Base-by-base conservation (phyloP, 2,329 filamentous ascomycete species). In the Aspergillus sp. region DNA sequence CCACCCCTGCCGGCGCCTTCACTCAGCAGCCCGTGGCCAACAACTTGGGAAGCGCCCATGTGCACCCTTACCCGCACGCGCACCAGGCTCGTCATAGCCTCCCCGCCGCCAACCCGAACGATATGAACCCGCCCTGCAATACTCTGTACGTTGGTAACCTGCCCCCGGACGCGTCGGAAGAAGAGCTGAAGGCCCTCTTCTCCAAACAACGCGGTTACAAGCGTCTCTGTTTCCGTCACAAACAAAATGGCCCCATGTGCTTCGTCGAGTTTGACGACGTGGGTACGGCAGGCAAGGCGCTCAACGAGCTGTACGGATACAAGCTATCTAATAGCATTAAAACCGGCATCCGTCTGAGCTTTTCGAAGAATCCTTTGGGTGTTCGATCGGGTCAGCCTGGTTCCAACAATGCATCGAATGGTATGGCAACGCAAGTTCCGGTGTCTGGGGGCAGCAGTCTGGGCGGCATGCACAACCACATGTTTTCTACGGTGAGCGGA, bases 221-320 rank as follows among this genome's bases (percentile, higher is more conserved):
- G 78, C 86, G 95, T 29, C 86, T 99, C 7, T 96, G 92, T 72
- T 96, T 97, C 82, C 86, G 94, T 36, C 96, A 92, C 56, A 98
- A 98, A 80, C 87, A 91, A 65, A 96, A 97, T 68, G 94, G 94
- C 0, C 94, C 94, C 2, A 98, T 98, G 93, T 98, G 95, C 73
- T 98, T 98, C 75, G 95, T 99, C 42, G 95, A 99, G 75, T 99
- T 98, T 68, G 94, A 98, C 70, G 93, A 97, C 69, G 84, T 96
- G 11, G 90, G 91, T 1, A 94, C 92, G 70, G 94, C 95, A 0
- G 97, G 94, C 47, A 96, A 95, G 76, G 90, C 93, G 1, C 83
- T 98, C 2, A 87, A 93, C 64, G 92, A 97, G 58, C 83, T 98
- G 1, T 97, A 98, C 70, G 95, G 95, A 0, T 87, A 90, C 53